phyloP scores from a whole-genome alignment of 441 rosid species.

The Pelargonium cotyledonis region DNA sequence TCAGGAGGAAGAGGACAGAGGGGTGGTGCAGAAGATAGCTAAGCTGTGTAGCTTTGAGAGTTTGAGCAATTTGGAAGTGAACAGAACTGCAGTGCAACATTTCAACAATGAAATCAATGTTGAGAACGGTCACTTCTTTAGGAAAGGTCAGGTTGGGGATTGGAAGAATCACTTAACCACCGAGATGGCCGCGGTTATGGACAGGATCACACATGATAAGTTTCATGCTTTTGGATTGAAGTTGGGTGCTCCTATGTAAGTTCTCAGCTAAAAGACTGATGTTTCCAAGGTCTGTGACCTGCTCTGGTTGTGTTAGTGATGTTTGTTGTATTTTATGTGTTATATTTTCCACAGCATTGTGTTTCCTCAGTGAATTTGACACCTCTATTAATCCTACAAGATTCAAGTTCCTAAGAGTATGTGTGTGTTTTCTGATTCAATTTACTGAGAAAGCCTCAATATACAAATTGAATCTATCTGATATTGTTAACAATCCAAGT shows the following conservation, averaged over 20 bases:
- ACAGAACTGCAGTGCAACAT: slow-evolving; percentile 9
- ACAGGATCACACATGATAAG: slow-evolving; percentile 18
- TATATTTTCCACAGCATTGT: too few species aligned
- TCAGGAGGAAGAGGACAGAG: slow-evolving; percentile 13
- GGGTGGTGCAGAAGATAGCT: slow-evolving; percentile 17
- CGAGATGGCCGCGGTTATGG: slow-evolving; percentile 19
- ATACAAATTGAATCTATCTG: too few species aligned
- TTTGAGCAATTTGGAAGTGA: slow-evolving; percentile 18
- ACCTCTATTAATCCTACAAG: too few species aligned
- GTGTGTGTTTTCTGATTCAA: too few species aligned
- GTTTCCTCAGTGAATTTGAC: too few species aligned
- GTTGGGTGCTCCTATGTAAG: background rate
- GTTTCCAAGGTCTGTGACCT: too few species aligned
- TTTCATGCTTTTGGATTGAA: slow-evolving; percentile 14
- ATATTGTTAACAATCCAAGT: too few species aligned
- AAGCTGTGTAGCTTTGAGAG: slow-evolving; percentile 24
- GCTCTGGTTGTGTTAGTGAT: too few species aligned
- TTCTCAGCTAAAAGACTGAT: background rate
- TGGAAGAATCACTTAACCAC: slow-evolving; percentile 23
- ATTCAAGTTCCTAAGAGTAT: too few species aligned
- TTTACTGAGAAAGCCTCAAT: too few species aligned
- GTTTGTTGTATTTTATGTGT: too few species aligned
- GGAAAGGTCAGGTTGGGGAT: slow-evolving; percentile 30
- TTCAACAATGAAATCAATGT: slow-evolving; percentile 7
- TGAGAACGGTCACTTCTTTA: slow-evolving; percentile 15